phyloP scores from a whole-genome alignment of 2,329 filamentous ascomycete genomes.

The Xylaria sp. region DNA sequence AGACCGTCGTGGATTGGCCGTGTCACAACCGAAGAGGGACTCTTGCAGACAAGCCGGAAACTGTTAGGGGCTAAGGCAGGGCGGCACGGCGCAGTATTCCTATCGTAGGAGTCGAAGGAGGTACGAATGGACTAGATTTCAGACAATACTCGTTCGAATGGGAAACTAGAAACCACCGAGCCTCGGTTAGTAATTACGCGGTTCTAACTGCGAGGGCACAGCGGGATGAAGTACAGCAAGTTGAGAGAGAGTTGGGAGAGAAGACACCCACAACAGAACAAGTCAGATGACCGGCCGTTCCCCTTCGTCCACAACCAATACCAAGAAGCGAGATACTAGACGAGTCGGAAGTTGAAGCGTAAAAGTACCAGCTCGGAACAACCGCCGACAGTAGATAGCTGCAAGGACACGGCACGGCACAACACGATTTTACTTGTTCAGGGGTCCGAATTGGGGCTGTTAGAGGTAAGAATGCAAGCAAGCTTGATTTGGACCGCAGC shows the following conservation, averaged over 20 bases:
- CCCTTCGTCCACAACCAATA: conserved; percentile 5
- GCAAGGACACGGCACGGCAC: conserved; percentile 21
- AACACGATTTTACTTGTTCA: conserved; percentile 6
- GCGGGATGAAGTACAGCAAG: conserved; percentile 6
- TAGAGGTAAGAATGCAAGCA: conserved; percentile 16
- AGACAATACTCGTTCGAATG: conserved; percentile 34
- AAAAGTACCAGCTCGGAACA: conserved; percentile 4
- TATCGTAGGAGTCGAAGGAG: conserved; percentile 31
- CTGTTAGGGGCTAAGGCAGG: conserved; percentile 28
- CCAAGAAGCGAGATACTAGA: not conserved
- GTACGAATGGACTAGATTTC: conserved; percentile 30
- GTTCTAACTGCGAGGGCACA: conserved; percentile 13
- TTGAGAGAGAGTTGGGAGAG: not conserved
- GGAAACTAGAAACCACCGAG: conserved; percentile 33
- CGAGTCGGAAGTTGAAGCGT: not conserved
- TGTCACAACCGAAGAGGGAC: conserved; percentile 3
- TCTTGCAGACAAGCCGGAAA: conserved; percentile 18
- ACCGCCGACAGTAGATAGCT: not conserved
- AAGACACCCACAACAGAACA: conserved; percentile 30
- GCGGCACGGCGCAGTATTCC: conserved; percentile 13
- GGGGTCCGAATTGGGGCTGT: conserved; percentile 15
- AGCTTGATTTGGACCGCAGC: conserved; percentile 12
- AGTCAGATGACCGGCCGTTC: conserved; percentile 2
- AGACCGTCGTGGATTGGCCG: conserved; percentile 14
- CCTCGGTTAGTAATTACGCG: conserved; percentile 37